These are phyloP conservation scores for Russula virescens DNA, from an alignment of 768 basidiomycete genomes.

Conservation along the genomic window DNA sequence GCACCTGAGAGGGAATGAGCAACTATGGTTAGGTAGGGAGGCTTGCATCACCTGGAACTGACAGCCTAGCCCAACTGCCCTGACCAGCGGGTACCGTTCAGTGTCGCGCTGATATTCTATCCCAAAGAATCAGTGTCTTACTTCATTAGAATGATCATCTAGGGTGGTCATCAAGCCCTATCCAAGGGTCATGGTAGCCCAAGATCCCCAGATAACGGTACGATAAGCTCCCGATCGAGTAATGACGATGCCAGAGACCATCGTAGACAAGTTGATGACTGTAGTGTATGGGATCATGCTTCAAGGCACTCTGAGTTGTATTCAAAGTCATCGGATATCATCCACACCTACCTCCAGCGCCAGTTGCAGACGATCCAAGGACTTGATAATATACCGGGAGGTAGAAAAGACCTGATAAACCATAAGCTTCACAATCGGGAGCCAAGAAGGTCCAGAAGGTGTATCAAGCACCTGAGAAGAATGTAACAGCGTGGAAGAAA, in stretches of 20 bases:
- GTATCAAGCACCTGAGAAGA: constrained; percentile 43
- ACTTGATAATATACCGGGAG: constrained; percentile 77
- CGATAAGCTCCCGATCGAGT: constrained; percentile 56
- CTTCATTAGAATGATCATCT: constrained; percentile 49
- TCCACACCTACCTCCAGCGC: constrained; percentile 56
- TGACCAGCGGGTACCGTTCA: constrained; percentile 60
- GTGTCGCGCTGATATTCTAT: too few species aligned
- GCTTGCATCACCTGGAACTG: constrained; percentile 47
- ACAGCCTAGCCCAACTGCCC: constrained; percentile 59
- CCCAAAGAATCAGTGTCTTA: constrained; percentile 26
- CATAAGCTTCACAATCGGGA: background rate
- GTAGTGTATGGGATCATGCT: constrained; percentile 76
- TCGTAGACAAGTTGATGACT: constrained; percentile 48
- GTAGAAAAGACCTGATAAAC: constrained; percentile 45
- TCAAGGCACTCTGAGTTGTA: background rate
- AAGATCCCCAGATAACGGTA: constrained; percentile 56
- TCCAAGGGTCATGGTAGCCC: constrained; percentile 52
- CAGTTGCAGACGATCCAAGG: constrained; percentile 68
- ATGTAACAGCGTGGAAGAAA: constrained; percentile 60
- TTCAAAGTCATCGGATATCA: background rate
- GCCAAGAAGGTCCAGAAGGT: background rate
- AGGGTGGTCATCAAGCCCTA: constrained; percentile 70
- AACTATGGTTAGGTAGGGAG: background rate
- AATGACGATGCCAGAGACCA: constrained; percentile 51
- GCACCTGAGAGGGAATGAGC: constrained; percentile 37